A percentile compares a stretch with the other conserved stretches of the same genome.
Evolutionary conservation across 2,329 filamentous ascomycete species (phyloP).

Genomic region (Colletotrichum euphorbiae): DNA sequence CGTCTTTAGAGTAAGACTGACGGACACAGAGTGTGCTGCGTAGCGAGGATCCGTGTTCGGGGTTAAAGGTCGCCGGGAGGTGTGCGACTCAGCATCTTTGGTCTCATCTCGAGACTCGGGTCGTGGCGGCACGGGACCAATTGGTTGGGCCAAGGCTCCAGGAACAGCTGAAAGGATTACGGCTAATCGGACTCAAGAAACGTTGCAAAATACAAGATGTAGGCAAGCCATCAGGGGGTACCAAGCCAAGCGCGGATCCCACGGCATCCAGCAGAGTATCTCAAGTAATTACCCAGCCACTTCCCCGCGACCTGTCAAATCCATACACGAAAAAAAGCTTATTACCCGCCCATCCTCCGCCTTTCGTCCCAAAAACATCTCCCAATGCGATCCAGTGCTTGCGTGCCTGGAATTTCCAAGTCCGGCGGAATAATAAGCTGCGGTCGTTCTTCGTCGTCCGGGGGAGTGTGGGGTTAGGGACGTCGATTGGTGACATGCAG

Average conservation of each 20-base stretch:
- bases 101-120: no score
- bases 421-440: conserved; percentile 1
- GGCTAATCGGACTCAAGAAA: no score
- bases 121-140: no score
- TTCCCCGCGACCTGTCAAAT: background rate
- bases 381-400: conserved; percentile 9
- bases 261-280: no score
- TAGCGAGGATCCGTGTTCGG: background rate
- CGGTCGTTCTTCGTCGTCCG: background rate
- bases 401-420: background rate
- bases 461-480: conserved; percentile 20
- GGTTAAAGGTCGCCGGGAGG: background rate
- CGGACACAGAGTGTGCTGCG: background rate
- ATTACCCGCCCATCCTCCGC: background rate
- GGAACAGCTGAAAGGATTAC: no score
- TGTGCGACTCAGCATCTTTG: background rate
- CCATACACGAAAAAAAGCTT: background rate
- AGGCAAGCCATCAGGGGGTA: no score
- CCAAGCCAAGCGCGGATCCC: no score
- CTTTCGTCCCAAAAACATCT: background rate
- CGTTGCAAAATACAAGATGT: no score
- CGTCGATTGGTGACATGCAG: conserved; percentile 9
- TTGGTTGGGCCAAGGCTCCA: no score
- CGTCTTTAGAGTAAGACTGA: conserved; percentile 11
- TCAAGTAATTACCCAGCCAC: background rate